Evolutionary conservation across 371 early-diverging fungal species (phyloP).

Genomic region (Sporodiniella umbellata): DNA sequence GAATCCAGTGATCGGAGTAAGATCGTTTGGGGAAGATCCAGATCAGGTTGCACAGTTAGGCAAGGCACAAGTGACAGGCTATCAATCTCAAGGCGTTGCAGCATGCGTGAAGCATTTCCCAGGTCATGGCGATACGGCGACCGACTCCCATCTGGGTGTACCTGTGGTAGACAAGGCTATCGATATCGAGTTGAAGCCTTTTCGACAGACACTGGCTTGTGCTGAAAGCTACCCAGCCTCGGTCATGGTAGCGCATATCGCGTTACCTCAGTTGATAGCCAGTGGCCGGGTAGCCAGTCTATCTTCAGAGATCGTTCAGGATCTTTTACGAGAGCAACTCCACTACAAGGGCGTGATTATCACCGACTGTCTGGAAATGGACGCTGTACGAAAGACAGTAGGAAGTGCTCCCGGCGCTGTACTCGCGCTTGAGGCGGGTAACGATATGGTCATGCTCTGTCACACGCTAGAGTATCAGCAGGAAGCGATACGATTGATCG

Average conservation of each 20-base stretch:
- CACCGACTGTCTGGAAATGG: slow-evolving; percentile 54
- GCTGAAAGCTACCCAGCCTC: slow-evolving; percentile 27
- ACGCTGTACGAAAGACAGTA: slow-evolving; percentile 42
- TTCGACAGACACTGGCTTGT: slow-evolving; percentile 20
- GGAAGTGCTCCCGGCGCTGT: slow-evolving; percentile 34
- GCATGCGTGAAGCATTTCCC: slow-evolving; percentile 50
- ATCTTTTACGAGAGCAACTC: slow-evolving; percentile 29
- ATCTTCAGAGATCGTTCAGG: slow-evolving; percentile 31
- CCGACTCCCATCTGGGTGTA: slow-evolving; percentile 47
- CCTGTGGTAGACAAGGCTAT: slow-evolving; percentile 50
- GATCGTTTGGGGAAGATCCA: slow-evolving; percentile 44
- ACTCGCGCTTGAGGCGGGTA: slow-evolving; percentile 43
- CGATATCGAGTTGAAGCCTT: slow-evolving; percentile 42
- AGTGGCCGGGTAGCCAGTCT: slow-evolving; percentile 28
- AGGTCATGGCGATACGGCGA: slow-evolving; percentile 54
- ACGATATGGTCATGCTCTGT: slow-evolving; percentile 50
- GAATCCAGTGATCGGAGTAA: slow-evolving; percentile 51
- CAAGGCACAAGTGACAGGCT: slow-evolving; percentile 38
- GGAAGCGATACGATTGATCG: slow-evolving; percentile 22
- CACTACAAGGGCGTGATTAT: slow-evolving; percentile 45
- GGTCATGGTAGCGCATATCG: slow-evolving; percentile 50
- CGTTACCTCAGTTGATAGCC: slow-evolving; percentile 32
- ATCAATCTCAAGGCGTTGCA: slow-evolving; percentile 29
- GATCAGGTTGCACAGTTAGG: slow-evolving; percentile 30
- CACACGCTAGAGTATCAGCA: slow-evolving; percentile 38